These are phyloP conservation scores for Lanmaoa rubissima DNA, from an alignment of 768 basidiomycete species.

Conservation along the genomic window DNA sequence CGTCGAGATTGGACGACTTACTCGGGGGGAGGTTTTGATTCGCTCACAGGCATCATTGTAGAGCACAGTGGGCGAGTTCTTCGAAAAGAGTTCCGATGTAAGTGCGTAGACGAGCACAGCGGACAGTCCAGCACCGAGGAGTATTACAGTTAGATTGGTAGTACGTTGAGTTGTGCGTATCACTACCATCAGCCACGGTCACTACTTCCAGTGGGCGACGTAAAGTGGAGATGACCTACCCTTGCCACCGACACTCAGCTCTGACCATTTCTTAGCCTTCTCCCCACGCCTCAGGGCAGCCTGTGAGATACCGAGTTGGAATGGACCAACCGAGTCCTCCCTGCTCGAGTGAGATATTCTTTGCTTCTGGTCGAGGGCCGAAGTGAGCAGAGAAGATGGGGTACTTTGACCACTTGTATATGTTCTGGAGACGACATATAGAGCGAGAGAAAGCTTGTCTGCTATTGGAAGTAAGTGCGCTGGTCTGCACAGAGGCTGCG, in stretches of 20 bases:
- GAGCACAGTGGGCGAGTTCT: conserved; percentile 81
- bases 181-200: conserved; percentile 7
- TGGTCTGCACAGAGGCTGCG: neutral
- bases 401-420: conserved; percentile 51
- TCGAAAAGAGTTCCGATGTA: conserved; percentile 82
- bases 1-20: conserved; percentile 24
- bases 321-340: conserved; percentile 72
- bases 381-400: conserved; percentile 55
- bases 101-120: conserved; percentile 72
- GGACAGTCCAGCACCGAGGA: conserved; percentile 80
- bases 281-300: conserved; percentile 51
- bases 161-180: conserved; percentile 46
- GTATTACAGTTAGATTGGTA: conserved; percentile 50
- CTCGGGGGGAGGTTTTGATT: conserved; percentile 46
- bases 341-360: conserved; percentile 35
- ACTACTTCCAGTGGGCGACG: neutral
- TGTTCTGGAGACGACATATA: conserved; percentile 17
- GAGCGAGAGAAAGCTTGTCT: neutral
- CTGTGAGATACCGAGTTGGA: conserved; percentile 68
- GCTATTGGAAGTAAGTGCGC: neutral
- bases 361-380: conserved; percentile 62
- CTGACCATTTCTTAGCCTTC: conserved; percentile 73
- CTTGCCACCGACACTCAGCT: conserved; percentile 75
- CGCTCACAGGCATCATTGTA: conserved; percentile 59
- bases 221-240: conserved; percentile 40